These are phyloP conservation scores for Marasmius fiardii DNA, from an alignment of 1,284 basidiomycete genomes.

Conservation along the genomic window DNA sequence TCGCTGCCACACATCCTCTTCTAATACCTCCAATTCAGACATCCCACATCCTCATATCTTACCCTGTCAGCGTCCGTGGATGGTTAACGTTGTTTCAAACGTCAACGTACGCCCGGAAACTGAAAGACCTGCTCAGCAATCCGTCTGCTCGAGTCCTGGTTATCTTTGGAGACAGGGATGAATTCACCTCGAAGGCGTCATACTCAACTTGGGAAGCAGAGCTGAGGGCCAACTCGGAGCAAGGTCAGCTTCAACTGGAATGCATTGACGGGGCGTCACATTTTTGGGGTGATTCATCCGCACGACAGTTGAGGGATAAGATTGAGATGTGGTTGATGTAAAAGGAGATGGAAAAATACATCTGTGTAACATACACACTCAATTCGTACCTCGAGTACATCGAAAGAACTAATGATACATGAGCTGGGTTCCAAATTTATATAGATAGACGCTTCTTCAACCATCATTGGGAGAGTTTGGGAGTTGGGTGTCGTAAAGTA, in stretches of 20 bases:
- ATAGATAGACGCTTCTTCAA: too few species aligned
- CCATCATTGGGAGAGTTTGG: too few species aligned
- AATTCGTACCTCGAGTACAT: not conserved
- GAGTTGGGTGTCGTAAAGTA: too few species aligned
- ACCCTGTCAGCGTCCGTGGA: slow-evolving; percentile 67
- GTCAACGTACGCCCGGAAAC: slow-evolving; percentile 43
- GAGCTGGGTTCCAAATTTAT: too few species aligned
- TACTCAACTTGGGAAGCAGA: slow-evolving; percentile 55
- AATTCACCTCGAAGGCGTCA: slow-evolving; percentile 58
- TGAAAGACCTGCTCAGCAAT: slow-evolving; percentile 46
- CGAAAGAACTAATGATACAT: too few species aligned
- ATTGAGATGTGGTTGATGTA: not conserved
- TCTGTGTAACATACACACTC: not conserved
- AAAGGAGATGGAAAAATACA: not conserved
- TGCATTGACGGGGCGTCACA: slow-evolving; percentile 18
- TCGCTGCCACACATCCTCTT: slow-evolving; percentile 59
- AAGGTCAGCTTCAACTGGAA: slow-evolving; percentile 24
- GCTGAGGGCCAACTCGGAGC: slow-evolving; percentile 25
- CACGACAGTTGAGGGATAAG: slow-evolving; percentile 1
- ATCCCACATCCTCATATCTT: slow-evolving; percentile 70
- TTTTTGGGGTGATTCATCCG: slow-evolving; percentile 11
- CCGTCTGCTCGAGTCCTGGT: slow-evolving; percentile 52
- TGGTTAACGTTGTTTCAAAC: slow-evolving; percentile 69
- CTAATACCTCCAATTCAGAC: slow-evolving; percentile 45
- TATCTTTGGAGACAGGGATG: slow-evolving; percentile 66